Evolutionary conservation across 352 stramenopile species (phyloP).

Genomic region (Thraustotheca clavata): DNA sequence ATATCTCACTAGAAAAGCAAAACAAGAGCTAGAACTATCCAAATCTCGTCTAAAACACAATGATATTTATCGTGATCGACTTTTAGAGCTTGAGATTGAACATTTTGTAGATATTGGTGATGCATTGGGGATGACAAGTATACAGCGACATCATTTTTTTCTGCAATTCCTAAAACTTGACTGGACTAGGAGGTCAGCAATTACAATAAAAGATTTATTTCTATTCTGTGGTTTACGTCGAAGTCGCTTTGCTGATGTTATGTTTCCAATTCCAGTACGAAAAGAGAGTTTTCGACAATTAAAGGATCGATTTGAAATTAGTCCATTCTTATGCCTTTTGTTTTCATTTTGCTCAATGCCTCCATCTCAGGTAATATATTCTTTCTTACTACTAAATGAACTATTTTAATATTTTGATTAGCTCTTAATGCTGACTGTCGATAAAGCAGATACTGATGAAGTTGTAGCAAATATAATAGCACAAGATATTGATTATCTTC

Average conservation of each 20-base stretch:
- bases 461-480: not conserved
- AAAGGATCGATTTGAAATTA: constrained; percentile 8
- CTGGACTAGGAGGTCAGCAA: constrained; percentile 11
- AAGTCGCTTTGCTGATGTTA: constrained; percentile 10
- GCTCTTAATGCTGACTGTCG: not conserved
- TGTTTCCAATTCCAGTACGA: not conserved
- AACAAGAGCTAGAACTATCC: not conserved
- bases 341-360: constrained; percentile 13
- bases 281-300: constrained; percentile 16
- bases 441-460: not conserved
- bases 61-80: constrained; percentile 18
- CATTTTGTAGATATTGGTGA: constrained; percentile 3
- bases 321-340: not conserved
- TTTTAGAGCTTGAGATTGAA: constrained; percentile 11
- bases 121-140: constrained; percentile 11
- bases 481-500: not conserved
- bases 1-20: not conserved
- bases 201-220: constrained; percentile 16
- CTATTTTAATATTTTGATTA: not conserved
- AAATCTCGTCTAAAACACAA: constrained; percentile 11
- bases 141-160: constrained; percentile 3
- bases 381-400: not conserved
- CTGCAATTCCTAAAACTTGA: constrained; percentile 14
- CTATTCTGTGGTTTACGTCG: constrained; percentile 11
- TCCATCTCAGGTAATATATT: not conserved